Conservation (phyloP, 1,284 basidiomycete genomes). For the Sphaerobolus stellatus region DNA sequence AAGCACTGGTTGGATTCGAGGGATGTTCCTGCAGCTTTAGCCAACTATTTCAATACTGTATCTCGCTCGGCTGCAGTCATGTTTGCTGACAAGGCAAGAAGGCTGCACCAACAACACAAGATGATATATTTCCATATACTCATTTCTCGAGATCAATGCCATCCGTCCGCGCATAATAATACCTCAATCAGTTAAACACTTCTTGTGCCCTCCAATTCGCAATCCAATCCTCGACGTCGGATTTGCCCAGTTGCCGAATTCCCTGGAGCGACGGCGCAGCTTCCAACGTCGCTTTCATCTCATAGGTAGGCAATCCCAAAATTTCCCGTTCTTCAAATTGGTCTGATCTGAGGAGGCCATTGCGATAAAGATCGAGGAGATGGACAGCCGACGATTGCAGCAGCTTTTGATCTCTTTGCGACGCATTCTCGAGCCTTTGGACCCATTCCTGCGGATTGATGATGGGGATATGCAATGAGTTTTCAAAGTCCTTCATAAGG, state of each 20-base stretch:
- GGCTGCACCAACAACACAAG: too few species aligned
- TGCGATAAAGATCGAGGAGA: conserved; percentile 1
- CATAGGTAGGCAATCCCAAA: conserved; percentile 3
- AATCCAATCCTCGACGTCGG: background rate
- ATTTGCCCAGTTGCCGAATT: background rate
- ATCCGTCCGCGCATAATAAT: too few species aligned
- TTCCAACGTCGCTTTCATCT: background rate
- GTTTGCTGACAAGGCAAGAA: too few species aligned
- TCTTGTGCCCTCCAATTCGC: background rate
- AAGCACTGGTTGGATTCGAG: too few species aligned
- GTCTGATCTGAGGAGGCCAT: background rate
- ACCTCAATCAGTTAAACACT: too few species aligned
- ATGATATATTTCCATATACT: too few species aligned
- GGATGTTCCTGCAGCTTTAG: too few species aligned
- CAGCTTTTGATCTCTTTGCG: background rate
- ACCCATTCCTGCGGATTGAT: background rate
- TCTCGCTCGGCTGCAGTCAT: too few species aligned
- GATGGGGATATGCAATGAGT: background rate
- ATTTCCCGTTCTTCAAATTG: background rate
- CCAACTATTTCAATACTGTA: too few species aligned
- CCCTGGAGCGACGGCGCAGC: background rate
- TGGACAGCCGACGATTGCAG: background rate
- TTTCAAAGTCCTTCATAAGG: background rate
- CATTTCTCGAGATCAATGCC: too few species aligned
- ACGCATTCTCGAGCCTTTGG: background rate